Conservation (phyloP, 352 stramenopile species). For the Pythium pyrilobum region DNA sequence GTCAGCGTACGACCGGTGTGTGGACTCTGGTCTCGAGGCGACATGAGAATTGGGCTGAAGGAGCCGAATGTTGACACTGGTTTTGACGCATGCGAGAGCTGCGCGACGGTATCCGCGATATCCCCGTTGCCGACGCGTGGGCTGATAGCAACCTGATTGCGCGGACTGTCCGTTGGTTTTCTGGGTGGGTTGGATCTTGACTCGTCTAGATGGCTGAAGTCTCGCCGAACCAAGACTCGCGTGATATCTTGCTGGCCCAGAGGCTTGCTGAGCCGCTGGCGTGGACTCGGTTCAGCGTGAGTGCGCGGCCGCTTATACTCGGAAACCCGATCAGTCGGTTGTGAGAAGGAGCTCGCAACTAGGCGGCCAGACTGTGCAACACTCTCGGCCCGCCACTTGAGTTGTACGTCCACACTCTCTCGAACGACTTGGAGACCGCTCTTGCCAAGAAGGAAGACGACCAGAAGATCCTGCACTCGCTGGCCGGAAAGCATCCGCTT, state of each 20-base stretch:
- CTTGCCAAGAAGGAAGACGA: conserved; percentile 26
- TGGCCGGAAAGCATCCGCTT: neutral
- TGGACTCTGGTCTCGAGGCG: neutral
- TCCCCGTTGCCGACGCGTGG: neutral
- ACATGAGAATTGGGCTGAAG: neutral
- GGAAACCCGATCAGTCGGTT: neutral
- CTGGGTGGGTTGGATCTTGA: too few relatives aligned
- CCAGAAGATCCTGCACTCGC: conserved; percentile 24
- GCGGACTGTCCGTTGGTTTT: neutral
- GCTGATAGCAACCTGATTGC: neutral
- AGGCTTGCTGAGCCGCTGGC: neutral
- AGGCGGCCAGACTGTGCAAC: conserved; percentile 23
- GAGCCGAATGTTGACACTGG: neutral
- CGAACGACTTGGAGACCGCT: conserved; percentile 26
- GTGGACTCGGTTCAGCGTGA: neutral
- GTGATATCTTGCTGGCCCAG: too few relatives aligned
- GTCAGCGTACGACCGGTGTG: too few relatives aligned
- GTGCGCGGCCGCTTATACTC: neutral
- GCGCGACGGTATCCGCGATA: too few relatives aligned
- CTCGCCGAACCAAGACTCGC: too few relatives aligned
- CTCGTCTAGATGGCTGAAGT: too few relatives aligned
- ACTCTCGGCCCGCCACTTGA: conserved; percentile 23
- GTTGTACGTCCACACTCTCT: conserved; percentile 20
- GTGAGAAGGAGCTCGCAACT: conserved; percentile 9
- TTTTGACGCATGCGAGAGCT: neutral